These are phyloP conservation scores for Pezicula radicicola DNA, from an alignment of 2,329 filamentous ascomycete genomes.

Conservation along the genomic window DNA sequence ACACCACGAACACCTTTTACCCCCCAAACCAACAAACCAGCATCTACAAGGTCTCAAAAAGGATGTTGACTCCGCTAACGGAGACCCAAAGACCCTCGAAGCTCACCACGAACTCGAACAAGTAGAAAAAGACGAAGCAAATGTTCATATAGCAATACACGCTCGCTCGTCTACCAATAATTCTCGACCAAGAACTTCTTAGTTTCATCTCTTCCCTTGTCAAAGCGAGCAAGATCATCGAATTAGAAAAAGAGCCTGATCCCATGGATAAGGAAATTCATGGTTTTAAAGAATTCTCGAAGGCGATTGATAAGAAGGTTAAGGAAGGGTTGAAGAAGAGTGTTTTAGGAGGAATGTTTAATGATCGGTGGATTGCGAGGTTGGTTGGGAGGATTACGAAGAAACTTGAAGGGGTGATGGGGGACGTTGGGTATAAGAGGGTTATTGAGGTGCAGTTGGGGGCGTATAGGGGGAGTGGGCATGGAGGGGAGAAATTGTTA, in stretches of 20 bases:
- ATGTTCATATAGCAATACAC: constrained; percentile 45
- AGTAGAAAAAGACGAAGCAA: constrained; percentile 42
- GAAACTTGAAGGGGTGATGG: constrained; percentile 44
- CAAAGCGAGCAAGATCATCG: constrained; percentile 56
- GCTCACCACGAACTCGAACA: constrained; percentile 36
- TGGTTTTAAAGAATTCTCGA: constrained; percentile 27
- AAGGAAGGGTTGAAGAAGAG: constrained; percentile 45
- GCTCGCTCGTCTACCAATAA: constrained; percentile 43
- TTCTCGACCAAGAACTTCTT: constrained; percentile 48
- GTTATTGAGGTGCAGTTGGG: constrained; percentile 37
- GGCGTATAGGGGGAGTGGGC: constrained; percentile 13
- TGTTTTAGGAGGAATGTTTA: constrained; percentile 41
- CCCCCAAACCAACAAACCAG: constrained; percentile 32
- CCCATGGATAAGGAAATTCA: constrained; percentile 24
- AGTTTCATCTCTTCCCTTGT: constrained; percentile 51
- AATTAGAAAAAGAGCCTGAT: constrained; percentile 41
- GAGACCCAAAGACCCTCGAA: constrained; percentile 39
- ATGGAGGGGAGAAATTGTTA: constrained; percentile 19
- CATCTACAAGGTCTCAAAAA: constrained; percentile 31
- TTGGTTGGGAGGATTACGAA: constrained; percentile 47
- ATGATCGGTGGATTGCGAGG: constrained; percentile 53
- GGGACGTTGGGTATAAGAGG: constrained; percentile 47
- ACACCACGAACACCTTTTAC: constrained; percentile 51
- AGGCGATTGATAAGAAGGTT: constrained; percentile 29
- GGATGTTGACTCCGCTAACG: constrained; percentile 38